Base-by-base conservation (phyloP, 371 early-diverging fungal genomes). In the Haplosporangium sp. region DNA sequence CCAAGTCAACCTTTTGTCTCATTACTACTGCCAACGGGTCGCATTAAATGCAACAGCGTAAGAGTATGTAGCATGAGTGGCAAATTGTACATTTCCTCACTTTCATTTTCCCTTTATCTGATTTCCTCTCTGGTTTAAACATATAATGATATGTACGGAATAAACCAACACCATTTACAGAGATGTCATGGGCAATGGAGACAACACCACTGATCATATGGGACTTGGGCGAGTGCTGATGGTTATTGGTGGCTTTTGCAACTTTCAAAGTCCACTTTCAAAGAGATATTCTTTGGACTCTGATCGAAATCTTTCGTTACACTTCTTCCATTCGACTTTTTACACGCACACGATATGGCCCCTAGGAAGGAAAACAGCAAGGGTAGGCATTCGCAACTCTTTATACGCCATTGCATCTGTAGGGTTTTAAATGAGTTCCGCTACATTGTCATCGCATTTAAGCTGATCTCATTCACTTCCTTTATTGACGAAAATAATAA, bases 291-390 rank as follows among this genome's bases (percentile, higher is more conserved):
- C n/a, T n/a, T 48, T 16, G 8, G 18, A 16, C 14, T 20, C 55
- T 55, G 64, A 64, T 64, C 37, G 36, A 55, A 55, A 55, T 64
- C 55, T 45, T 50, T 40, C 48, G 13, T 23, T 18, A 18, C 58
- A 21, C n/a, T 56, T 20, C 43, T 43, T 23, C 42, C 47, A 36
- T 50, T 23, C 48, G 48, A 47, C 18, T 36, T 7, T 23, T 23
- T 0, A 42, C 50, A 37, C 46, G 8, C 37, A n/a, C 50, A 61
- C 58, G 53, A 21, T 45, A 77, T 77, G 77, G 62, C 77, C 14
- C 77, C 77, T 13, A 62, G 63, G 41, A 76, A 70, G 47, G 77
- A 77, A 55, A 77, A 77, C 66, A 67, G 67, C 77, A 77, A 77
- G 62, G 77, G 77, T 77, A 64, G 41, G 60, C 36, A 20, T 29